A percentile compares a stretch with the other conserved stretches of the same genome.
These are phyloP conservation scores for Yamadazyma ubonensis DNA, from an alignment of 805 yeast species.

Conservation along the genomic window DNA sequence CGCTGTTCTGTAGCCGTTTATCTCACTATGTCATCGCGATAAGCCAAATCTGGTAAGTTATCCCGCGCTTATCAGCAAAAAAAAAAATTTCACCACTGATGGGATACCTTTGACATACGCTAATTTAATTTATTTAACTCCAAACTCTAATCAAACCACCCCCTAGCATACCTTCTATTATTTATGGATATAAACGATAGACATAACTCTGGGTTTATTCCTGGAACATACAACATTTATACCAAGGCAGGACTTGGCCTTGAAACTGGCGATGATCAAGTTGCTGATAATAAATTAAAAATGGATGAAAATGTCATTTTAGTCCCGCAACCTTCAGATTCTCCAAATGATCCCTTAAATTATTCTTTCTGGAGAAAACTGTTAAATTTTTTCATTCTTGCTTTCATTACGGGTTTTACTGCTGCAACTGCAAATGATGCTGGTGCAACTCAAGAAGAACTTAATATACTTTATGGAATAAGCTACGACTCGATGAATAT, in stretches of 20 bases:
- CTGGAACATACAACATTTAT: conserved; percentile 55
- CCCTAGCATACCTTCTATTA: too few species aligned
- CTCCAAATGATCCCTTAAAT: conserved; percentile 49
- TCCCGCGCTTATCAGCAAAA: background rate
- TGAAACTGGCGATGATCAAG: conserved; percentile 7
- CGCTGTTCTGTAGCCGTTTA: too few species aligned
- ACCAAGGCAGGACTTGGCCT: conserved; percentile 18
- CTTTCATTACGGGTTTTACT: conserved; percentile 44
- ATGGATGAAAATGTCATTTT: conserved; percentile 35
- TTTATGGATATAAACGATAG: conserved; percentile 29
- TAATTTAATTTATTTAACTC: background rate
- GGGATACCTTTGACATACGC: background rate
- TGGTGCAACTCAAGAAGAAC: conserved; percentile 46
- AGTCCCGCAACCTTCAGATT: conserved; percentile 51
- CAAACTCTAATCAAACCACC: too few species aligned
- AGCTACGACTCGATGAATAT: conserved; percentile 48
- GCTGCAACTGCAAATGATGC: conserved; percentile 54
- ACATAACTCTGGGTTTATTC: conserved; percentile 42
- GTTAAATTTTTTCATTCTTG: conserved; percentile 38
- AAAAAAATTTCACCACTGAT: background rate
- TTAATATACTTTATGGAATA: conserved; percentile 42
- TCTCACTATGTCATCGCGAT: background rate
- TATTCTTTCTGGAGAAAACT: conserved; percentile 38
- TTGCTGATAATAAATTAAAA: conserved; percentile 14
- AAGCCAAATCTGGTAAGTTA: background rate